A percentile compares a stretch with the other conserved stretches of the same genome.
Conservation (phyloP, 495 filamentous ascomycete genomes). For the Daldinia loculata region DNA sequence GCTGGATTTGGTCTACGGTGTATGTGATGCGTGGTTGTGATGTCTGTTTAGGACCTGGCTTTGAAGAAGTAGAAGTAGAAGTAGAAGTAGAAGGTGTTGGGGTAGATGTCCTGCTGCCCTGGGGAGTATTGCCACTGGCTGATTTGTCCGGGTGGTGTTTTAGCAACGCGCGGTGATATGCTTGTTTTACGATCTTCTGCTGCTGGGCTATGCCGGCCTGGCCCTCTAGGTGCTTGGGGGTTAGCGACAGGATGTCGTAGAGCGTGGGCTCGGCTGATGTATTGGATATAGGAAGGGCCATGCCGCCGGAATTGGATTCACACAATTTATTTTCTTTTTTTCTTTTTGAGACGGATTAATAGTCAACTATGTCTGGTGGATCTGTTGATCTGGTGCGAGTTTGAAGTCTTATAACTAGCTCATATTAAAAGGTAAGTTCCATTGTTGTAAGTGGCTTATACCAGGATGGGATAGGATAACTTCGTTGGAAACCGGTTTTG, state of each 20-base stretch:
- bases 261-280: constrained; percentile 51
- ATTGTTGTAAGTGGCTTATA: constrained; percentile 3
- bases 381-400: not conserved
- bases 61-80: constrained; percentile 8
- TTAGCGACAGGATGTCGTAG: constrained; percentile 57
- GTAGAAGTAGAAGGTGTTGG: constrained; percentile 17
- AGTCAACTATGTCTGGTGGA: not conserved
- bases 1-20: constrained; percentile 80
- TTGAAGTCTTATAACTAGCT: not conserved
- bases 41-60: constrained; percentile 21
- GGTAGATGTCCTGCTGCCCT: constrained; percentile 13
- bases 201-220: constrained; percentile 36
- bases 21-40: constrained; percentile 42
- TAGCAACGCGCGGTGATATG: constrained; percentile 82
- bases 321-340: not conserved
- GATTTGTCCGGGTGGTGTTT: constrained; percentile 83
- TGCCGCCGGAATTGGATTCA: constrained; percentile 1
- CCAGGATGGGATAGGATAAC: not conserved
- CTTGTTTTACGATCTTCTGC: constrained; percentile 66
- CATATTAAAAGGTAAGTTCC: not conserved
- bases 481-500: constrained; percentile 34
- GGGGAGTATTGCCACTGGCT: constrained; percentile 1
- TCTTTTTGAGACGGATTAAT: not conserved
- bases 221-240: constrained; percentile 46
- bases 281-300: constrained; percentile 43